Percentiles rank a stretch among this genome's conserved stretches.
These are phyloP conservation scores for Trypanosoma cruzi DNA, from an alignment of 208 protist genomes.

Conservation along the genomic window DNA sequence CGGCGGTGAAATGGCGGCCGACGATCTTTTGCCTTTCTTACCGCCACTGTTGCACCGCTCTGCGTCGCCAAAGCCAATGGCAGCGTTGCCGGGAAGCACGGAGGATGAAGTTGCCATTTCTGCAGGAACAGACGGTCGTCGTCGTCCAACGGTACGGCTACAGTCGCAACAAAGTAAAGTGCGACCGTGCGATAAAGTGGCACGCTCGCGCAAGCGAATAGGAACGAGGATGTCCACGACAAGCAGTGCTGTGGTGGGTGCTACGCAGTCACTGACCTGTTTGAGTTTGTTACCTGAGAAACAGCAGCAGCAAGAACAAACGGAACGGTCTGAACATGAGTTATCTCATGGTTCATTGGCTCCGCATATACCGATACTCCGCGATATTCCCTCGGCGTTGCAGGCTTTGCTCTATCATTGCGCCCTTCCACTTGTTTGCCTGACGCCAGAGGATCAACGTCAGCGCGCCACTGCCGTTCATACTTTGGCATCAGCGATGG, in stretches of 20 bases:
- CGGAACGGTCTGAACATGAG: not conserved
- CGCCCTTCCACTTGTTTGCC: conserved; percentile 41
- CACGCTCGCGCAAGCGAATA: not conserved
- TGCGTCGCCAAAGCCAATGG: not conserved
- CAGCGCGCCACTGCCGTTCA: conserved; percentile 29
- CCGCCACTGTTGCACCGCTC: conserved; percentile 33
- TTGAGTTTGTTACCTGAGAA: not conserved
- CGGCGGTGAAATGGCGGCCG: not conserved
- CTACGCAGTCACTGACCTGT: not conserved
- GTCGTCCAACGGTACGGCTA: not conserved
- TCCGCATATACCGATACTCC: conserved; percentile 4
- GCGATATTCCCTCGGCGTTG: conserved; percentile 36
- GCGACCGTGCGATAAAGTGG: not conserved
- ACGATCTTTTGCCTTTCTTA: conserved; percentile 23
- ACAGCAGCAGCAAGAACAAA: not conserved
- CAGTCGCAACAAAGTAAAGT: not conserved
- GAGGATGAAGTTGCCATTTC: not conserved
- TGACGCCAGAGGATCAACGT: conserved; percentile 45
- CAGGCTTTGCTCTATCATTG: conserved; percentile 45
- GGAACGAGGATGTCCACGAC: not conserved
- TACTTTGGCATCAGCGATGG: conserved; percentile 23
- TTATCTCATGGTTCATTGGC: not conserved
- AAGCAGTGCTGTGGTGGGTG: not conserved
- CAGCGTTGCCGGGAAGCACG: not conserved
- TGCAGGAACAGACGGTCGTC: not conserved